Percentiles rank a stretch among this genome's conserved stretches.
These are phyloP conservation scores for Skeletonema marinoi DNA, from an alignment of 108 stramenopile species.

Conservation along the genomic window DNA sequence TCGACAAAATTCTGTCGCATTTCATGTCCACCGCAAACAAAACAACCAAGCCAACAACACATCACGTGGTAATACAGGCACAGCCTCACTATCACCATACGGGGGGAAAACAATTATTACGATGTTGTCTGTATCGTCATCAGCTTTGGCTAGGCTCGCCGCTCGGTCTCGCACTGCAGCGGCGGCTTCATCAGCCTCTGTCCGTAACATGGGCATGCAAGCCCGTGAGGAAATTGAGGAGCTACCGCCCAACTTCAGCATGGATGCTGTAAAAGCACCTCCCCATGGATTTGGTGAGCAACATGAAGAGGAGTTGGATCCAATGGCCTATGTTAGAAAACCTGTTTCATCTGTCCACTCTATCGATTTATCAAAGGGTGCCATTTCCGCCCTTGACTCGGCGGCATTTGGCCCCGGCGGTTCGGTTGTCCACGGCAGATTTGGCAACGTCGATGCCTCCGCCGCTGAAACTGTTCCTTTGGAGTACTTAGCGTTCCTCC, in stretches of 20 bases:
- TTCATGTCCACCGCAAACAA: neutral
- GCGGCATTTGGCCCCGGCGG: slow-evolving; percentile 70
- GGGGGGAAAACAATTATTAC: neutral
- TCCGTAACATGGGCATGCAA: slow-evolving; percentile 33
- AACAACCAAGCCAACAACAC: neutral
- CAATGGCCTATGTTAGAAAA: slow-evolving; percentile 52
- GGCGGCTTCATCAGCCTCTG: neutral
- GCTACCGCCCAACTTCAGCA: slow-evolving; percentile 38
- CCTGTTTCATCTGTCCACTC: slow-evolving; percentile 85
- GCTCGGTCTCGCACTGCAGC: slow-evolving; percentile 21
- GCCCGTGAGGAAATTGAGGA: slow-evolving; percentile 29
- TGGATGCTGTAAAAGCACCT: slow-evolving; percentile 34
- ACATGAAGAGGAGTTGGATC: slow-evolving; percentile 31
- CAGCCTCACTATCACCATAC: neutral
- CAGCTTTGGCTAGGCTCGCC: slow-evolving; percentile 18
- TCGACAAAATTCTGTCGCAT: too few relatives aligned
- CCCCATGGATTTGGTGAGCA: slow-evolving; percentile 28
- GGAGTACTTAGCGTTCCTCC: slow-evolving; percentile 82
- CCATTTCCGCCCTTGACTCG: slow-evolving; percentile 65
- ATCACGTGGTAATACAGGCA: neutral
- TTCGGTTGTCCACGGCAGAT: slow-evolving; percentile 72
- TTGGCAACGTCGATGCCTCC: slow-evolving; percentile 59
- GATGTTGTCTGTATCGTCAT: slow-evolving; percentile 30
- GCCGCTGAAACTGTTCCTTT: slow-evolving; percentile 64
- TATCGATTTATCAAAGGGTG: slow-evolving; percentile 50